Evolutionary conservation across 177 flowering plant genomes (phyloP), one percentile per base, ranked within the genome.

Genomic region (Vitis hybrid): DNA sequence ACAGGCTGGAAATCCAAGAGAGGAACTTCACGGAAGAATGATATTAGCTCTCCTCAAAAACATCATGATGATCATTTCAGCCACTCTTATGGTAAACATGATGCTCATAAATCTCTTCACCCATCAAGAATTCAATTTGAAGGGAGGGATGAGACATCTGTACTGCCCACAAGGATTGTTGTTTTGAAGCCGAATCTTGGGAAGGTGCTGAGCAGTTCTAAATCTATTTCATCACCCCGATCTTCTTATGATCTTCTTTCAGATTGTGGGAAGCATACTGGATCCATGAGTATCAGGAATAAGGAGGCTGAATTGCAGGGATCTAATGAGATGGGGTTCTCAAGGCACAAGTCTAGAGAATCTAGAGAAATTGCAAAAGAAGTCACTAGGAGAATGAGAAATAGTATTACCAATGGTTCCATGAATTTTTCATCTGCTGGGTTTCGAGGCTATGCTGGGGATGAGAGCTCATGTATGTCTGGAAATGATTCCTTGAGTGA

Each of bases 121-220:
- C 71, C 75, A 13, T 57, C 84, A 12, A 79, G 70, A 55, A 53
- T 68, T 66, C 79, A 32, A n/a, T 24, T 55, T n/a, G 83, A 77
- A 17, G 82, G 48, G 59, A 79, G 66, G 54, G 74, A 66, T 63
- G 87, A 76, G 27, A 10, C 75, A 11, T 67, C 73, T 57, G 65
- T 59, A 57, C 61, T 76, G 6, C 90, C 97, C 13, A 91, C 94
- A 58, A 82, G 84, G 79, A 96, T 96, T 79, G 98, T 96, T 73
- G 91, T 93, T 65, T 65, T 96, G 77, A 96, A 93, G 77, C 99
- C 98, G 62, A 86, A 89, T 53, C 66, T 84, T 17, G 86, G 79
- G 65, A 84, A 73, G 76, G 51, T 64, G 48, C 83, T 73, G n/a
- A 71, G 59, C 69, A 60, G 72, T 58, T 30, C 70, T 35, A 76